A percentile compares a stretch with the other conserved stretches of the same genome.
phyloP scores from a whole-genome alignment of 306 rosid genomes.

The Lotus japonicus region DNA sequence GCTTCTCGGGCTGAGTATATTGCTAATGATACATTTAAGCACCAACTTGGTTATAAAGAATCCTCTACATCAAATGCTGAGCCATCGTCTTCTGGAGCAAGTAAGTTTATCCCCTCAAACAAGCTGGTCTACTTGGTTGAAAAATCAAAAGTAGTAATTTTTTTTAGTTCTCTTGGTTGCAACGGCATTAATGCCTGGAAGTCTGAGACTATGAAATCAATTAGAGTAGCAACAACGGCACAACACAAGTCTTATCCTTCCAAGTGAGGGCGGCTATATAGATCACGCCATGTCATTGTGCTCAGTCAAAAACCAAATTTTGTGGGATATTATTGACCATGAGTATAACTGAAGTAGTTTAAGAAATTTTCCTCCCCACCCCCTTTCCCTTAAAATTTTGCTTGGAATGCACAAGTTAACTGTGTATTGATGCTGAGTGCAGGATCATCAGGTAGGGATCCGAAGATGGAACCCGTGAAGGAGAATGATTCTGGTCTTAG shows the following conservation, averaged over 20 bases:
- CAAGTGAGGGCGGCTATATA: not conserved
- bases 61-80: conserved; percentile 79
- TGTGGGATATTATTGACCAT: too few species aligned
- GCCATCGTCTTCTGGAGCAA: conserved; percentile 92
- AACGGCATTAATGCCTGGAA: not conserved
- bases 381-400: not conserved
- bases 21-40: conserved; percentile 47
- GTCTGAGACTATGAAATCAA: not conserved
- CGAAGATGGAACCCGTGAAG: conserved; percentile 31
- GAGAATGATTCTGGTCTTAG: conserved; percentile 49
- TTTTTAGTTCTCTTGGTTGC: not conserved
- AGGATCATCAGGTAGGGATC: conserved; percentile 59
- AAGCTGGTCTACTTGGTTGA: not conserved
- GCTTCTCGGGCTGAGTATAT: conserved; percentile 82
- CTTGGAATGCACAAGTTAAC: conserved; percentile 7
- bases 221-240: too few species aligned
- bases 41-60: conserved; percentile 47
- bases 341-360: not conserved
- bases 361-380: not conserved
- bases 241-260: not conserved
- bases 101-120: conserved; percentile 39
- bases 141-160: not conserved
- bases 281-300: not conserved
- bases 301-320: not conserved
- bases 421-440: not conserved